Conservation (phyloP, 305 asterid genomes). For the Solanum hybrid region DNA sequence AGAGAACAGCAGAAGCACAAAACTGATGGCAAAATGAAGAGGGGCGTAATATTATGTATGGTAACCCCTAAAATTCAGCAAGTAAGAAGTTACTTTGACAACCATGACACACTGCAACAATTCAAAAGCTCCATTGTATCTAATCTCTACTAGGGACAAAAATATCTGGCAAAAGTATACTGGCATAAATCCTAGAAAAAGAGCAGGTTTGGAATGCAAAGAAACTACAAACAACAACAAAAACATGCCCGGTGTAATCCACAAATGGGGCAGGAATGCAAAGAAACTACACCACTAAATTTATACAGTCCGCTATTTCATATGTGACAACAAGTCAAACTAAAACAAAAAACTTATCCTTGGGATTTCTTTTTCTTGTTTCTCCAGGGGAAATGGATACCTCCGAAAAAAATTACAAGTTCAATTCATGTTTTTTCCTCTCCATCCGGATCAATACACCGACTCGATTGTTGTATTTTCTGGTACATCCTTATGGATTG, state of each 20-base stretch:
- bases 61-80: background rate
- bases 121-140: background rate
- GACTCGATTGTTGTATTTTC: background rate
- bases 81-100: background rate
- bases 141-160: background rate
- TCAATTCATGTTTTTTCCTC: background rate
- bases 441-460: background rate
- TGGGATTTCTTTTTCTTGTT: background rate
- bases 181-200: background rate
- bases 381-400: background rate
- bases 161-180: background rate
- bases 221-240: background rate
- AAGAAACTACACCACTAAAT: background rate
- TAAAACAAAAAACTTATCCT: background rate
- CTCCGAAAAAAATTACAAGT: background rate
- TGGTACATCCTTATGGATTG: background rate
- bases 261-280: background rate
- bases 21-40: background rate
- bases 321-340: background rate
- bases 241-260: background rate
- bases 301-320: background rate
- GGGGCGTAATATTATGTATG: background rate
- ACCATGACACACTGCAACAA: background rate
- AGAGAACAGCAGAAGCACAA: background rate
- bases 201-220: background rate